A percentile compares a stretch with the other conserved stretches of the same genome.
These are phyloP conservation scores for Chaetomium strumarium DNA, from an alignment of 2,329 filamentous ascomycete species.

Conservation along the genomic window DNA sequence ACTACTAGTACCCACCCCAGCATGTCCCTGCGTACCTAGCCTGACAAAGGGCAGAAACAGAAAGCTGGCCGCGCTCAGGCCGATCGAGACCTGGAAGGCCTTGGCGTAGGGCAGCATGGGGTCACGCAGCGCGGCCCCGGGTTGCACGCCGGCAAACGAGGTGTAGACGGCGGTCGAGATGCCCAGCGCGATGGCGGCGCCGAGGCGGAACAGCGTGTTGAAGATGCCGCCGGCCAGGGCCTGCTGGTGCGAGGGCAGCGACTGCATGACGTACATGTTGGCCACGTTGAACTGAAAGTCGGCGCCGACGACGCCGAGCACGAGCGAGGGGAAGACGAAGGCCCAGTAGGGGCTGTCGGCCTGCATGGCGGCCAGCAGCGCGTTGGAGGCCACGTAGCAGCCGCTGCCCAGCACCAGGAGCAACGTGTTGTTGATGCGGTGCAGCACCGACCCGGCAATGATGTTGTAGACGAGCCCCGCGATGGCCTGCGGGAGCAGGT, in stretches of 20 bases:
- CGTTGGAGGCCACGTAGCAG: constrained; percentile 35
- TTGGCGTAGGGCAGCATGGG: constrained; percentile 44
- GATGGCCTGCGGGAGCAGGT: constrained; percentile 60
- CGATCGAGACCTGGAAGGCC: constrained; percentile 45
- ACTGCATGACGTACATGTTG: constrained; percentile 67
- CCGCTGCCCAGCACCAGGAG: constrained; percentile 46
- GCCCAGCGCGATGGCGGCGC: constrained; percentile 53
- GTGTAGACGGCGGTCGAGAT: constrained; percentile 57
- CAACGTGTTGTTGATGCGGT: constrained; percentile 58
- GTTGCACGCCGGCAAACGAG: constrained; percentile 37
- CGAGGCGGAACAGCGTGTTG: constrained; percentile 58
- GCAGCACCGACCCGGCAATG: constrained; percentile 55
- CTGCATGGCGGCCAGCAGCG: constrained; percentile 53
- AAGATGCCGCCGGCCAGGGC: constrained; percentile 63
- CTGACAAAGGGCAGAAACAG: constrained; percentile 46
- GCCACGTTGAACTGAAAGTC: constrained; percentile 67
- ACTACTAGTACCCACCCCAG: background rate
- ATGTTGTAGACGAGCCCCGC: constrained; percentile 58
- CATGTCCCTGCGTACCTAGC: constrained; percentile 46
- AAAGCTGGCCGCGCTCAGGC: constrained; percentile 38
- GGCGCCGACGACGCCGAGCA: constrained; percentile 58
- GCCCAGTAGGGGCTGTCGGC: constrained; percentile 56
- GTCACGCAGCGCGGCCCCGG: constrained; percentile 29
- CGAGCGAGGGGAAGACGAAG: constrained; percentile 55
- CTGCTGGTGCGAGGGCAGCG: constrained; percentile 56